Percentiles rank a stretch among this genome's conserved stretches.
Evolutionary conservation across 345 rosid genomes (phyloP).

Genomic region (Citrus cavaleriei): DNA sequence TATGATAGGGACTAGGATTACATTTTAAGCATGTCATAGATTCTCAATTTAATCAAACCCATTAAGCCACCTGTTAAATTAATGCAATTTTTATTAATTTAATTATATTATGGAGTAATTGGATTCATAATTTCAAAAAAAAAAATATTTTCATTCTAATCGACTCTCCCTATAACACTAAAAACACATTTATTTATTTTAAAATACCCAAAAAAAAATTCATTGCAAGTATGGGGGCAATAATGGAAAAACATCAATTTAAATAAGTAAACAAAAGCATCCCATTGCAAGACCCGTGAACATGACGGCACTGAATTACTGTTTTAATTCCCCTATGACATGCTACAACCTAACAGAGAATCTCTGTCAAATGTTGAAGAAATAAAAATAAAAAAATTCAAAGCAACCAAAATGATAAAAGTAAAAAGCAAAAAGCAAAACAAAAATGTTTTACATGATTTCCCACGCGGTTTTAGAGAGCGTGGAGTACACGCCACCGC

Average conservation of each 20-base stretch:
- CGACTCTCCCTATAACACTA: not conserved
- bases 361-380: not conserved
- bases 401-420: not conserved
- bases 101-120: no score
- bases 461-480: not conserved
- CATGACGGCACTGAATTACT: not conserved
- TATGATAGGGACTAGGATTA: not conserved
- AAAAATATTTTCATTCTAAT: not conserved
- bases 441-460: no score
- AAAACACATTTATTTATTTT: no score
- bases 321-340: not conserved
- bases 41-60: not conserved
- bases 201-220: no score
- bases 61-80: not conserved
- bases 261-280: not conserved
- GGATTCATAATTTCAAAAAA: not conserved
- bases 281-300: constrained; percentile 17
- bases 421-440: not conserved
- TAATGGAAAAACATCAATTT: not conserved
- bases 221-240: not conserved
- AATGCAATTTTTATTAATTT: not conserved
- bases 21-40: not conserved
- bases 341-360: not conserved
- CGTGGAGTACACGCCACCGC: not conserved
- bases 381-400: no score